These are phyloP conservation scores for Phytopythium oedochilum DNA, from an alignment of 352 stramenopile species.

Conservation along the genomic window DNA sequence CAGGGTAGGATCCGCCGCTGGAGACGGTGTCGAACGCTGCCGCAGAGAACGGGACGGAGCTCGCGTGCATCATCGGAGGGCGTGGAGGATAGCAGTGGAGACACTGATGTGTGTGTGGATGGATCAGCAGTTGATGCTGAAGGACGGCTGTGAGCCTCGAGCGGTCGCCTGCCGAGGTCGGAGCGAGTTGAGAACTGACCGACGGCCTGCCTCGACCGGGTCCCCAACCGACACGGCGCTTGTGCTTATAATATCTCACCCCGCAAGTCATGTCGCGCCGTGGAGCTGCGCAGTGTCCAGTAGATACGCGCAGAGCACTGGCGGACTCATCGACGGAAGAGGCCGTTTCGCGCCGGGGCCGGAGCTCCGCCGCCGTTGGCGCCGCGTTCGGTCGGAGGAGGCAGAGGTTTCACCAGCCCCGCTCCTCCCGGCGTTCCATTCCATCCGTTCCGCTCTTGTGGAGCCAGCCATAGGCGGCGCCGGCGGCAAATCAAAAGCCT, in stretches of 20 bases:
- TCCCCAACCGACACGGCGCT: not conserved
- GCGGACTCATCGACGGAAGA: not conserved
- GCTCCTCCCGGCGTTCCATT: not conserved
- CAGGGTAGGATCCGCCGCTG: not conserved
- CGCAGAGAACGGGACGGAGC: too few relatives aligned
- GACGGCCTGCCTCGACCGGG: not conserved
- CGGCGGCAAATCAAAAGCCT: too few relatives aligned
- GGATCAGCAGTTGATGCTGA: not conserved
- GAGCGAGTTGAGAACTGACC: slow-evolving; percentile 1
- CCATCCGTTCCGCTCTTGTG: not conserved
- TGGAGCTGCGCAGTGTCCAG: not conserved
- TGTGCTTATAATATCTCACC: not conserved
- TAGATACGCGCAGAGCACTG: not conserved
- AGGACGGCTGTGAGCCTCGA: not conserved
- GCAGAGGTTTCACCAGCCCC: not conserved
- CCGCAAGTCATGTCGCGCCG: not conserved
- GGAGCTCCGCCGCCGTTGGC: not conserved
- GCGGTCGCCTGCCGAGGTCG: not conserved
- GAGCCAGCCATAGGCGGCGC: too few relatives aligned
- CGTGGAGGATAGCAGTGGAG: too few relatives aligned
- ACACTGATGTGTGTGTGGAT: not conserved
- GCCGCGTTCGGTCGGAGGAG: not conserved
- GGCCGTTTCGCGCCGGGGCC: not conserved
- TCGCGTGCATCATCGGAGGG: slow-evolving; percentile 1
- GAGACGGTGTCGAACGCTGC: not conserved